Evolutionary conservation across 2,329 filamentous ascomycete species (phyloP), one percentile per base, ranked within the genome.

Genomic region (Eutypella sp.): DNA sequence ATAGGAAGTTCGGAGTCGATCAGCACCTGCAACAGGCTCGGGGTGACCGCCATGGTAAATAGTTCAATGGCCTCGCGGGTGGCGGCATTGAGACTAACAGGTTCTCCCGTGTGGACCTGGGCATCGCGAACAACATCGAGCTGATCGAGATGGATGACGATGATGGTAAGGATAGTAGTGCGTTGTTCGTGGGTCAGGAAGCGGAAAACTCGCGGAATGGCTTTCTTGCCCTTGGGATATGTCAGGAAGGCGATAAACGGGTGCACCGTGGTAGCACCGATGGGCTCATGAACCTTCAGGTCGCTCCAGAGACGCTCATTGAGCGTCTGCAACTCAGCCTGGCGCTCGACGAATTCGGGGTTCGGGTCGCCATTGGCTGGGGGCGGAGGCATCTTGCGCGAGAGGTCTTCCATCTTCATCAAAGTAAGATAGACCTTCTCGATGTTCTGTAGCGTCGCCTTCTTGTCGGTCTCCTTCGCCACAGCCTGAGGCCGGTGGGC

Each of bases 241-340:
- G 91, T 95, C 40, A 99, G 74, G 65, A 99, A 92, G 40, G 91
- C 89, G 56, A 99, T 96, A 69, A 99, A 99, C 0, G 93, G 93
- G 65, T 99, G 93, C 16, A 83, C 76, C 4, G 86, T 80, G 43
- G 85, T 88, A 39, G 74, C 78, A 23, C 81, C 85, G 56, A 96
- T 93, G 1, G 90, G 91, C 63, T 96, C 92, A 69, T 96, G 89
- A 41, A 99, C 89, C 71, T 95, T 95, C 42, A 96, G 78, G 47
- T 87, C 82, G 36, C 79, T 73, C 93, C 93, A 99, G 11, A 99
- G 76, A 62, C 85, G 82, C 41, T 80, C 74, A 57, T 92, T 95
- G 48, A 95, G 76, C n/a, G 84, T 81, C 39, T 85, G 76, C 89
- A 91, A 96, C 60, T 91, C 85, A 63, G 86, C 80, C 56, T 95